Conservation (phyloP, 2,329 filamentous ascomycete species). For the Stenocarpella maydis region DNA sequence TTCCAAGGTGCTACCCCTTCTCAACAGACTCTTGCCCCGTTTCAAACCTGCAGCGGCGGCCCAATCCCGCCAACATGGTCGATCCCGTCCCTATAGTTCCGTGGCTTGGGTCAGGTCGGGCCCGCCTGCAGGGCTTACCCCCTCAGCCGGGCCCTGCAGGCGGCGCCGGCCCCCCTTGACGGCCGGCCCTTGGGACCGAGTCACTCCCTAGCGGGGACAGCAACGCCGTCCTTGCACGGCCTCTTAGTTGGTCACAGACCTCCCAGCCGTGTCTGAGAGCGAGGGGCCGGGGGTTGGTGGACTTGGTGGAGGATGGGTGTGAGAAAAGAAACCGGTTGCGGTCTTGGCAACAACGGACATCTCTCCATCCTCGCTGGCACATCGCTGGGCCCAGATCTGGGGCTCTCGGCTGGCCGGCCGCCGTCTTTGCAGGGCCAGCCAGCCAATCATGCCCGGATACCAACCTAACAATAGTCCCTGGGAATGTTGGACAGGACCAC, state of each 20-base stretch:
- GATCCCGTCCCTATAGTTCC: slow-evolving; percentile 24
- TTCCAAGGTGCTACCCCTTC: slow-evolving; percentile 1
- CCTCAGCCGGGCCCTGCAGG: slow-evolving; percentile 14
- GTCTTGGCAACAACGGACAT: slow-evolving; percentile 9
- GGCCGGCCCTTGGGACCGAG: background rate
- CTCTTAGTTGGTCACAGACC: slow-evolving; percentile 23
- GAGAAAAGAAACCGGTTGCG: background rate
- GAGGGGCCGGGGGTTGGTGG: too few relatives aligned
- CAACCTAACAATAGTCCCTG: slow-evolving; percentile 26
- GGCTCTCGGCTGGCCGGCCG: slow-evolving; percentile 21
- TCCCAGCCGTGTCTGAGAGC: slow-evolving; percentile 1
- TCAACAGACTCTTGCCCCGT: slow-evolving; percentile 23
- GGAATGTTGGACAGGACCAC: slow-evolving; percentile 13
- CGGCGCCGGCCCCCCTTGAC: background rate
- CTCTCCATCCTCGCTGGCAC: background rate
- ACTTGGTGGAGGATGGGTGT: background rate
- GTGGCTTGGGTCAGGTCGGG: slow-evolving; percentile 20
- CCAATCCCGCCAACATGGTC: slow-evolving; percentile 22
- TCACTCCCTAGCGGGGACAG: slow-evolving; percentile 12
- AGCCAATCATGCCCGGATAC: background rate
- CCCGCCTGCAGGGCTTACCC: slow-evolving; percentile 19
- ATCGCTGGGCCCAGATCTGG: slow-evolving; percentile 19
- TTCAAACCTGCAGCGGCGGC: slow-evolving; percentile 23
- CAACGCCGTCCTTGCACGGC: background rate
- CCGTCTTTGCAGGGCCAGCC: slow-evolving; percentile 18